Evolutionary conservation across 2,329 filamentous ascomycete genomes (phyloP), one percentile per base, ranked within the genome.

Genomic region (Leptosphaerulina australis): DNA sequence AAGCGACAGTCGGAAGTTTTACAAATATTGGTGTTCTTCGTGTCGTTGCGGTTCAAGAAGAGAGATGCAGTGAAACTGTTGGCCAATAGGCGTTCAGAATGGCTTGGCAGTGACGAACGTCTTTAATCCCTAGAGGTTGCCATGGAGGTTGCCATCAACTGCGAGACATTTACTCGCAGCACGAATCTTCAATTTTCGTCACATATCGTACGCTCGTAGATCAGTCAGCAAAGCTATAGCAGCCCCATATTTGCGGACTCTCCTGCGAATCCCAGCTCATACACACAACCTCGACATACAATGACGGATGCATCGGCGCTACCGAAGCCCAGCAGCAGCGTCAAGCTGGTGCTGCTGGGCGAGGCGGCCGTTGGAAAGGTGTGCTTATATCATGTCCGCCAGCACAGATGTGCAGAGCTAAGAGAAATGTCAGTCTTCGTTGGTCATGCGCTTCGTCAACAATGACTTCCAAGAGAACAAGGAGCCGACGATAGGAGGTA

Each of bases 391-490:
- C 18, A 14, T 11, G 18, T 22, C 3, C 24, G 3, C 15, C 9
- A 9, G 31, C 17, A 6, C 14, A 6, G n/a, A 26, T 20, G n/a
- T 15, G 22, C 46, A 24, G 22, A 33, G 22, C 28, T 50, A 11
- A 50, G 4, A 50, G 4, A 11, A 25, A 25, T 5, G 20, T 21
- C 24, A 96, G 94, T 97, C 94, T 39, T 99, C 94, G 35, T 86
- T 99, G 51, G 94, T 99, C 58, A 83, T 99, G 72, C 91, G 94
- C 70, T 99, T 99, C 77, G 94, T 99, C 73, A 97, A 97, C 83
- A 94, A 99, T 79, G 93, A 97, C 77, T 99, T 99, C 70, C 94
- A 99, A 80, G 94, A 97, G 78, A 97, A 97, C 78, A 97, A 97
- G 81, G 94, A 99, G 76, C 94, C 94, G 56, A 99, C 94, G 60